Evolutionary conservation across 306 rosid species (phyloP).

Genomic region (Cucumis cinereus): DNA sequence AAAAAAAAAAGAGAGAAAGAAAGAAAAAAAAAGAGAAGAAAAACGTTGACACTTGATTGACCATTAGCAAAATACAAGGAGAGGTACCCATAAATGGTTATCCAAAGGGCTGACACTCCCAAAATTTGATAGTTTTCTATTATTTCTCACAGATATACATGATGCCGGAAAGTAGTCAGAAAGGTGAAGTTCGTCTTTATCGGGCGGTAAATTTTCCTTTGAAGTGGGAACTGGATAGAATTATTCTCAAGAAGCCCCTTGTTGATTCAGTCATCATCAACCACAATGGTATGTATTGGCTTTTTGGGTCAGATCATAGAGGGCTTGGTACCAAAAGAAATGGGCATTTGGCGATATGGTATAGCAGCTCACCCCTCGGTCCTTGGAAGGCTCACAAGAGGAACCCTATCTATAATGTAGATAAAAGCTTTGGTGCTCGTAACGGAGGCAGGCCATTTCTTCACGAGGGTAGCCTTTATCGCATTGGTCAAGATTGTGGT

Average conservation of each 20-base stretch:
- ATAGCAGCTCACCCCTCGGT: constrained; percentile 76
- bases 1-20: too few species aligned
- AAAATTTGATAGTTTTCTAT: background rate
- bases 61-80: background rate
- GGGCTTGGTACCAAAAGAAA: constrained; percentile 75
- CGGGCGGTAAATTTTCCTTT: constrained; percentile 65
- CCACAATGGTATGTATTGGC: constrained; percentile 59
- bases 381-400: constrained; percentile 86
- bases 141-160: constrained; percentile 55
- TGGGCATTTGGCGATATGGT: constrained; percentile 92
- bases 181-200: constrained; percentile 88
- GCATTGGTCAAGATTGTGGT: constrained; percentile 89
- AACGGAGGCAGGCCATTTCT: constrained; percentile 94
- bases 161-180: constrained; percentile 83
- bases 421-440: constrained; percentile 83
- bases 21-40: too few species aligned
- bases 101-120: background rate
- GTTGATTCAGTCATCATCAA: constrained; percentile 60
- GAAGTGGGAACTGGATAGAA: constrained; percentile 75
- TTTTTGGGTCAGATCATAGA: constrained; percentile 89
- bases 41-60: background rate
- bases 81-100: background rate
- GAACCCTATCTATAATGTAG: constrained; percentile 67
- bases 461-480: constrained; percentile 62
- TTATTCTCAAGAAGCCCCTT: constrained; percentile 69